Percentiles rank a stretch among this genome's conserved stretches.
Conservation (phyloP, 352 stramenopile species). For the Pythium scleroteichum region DNA sequence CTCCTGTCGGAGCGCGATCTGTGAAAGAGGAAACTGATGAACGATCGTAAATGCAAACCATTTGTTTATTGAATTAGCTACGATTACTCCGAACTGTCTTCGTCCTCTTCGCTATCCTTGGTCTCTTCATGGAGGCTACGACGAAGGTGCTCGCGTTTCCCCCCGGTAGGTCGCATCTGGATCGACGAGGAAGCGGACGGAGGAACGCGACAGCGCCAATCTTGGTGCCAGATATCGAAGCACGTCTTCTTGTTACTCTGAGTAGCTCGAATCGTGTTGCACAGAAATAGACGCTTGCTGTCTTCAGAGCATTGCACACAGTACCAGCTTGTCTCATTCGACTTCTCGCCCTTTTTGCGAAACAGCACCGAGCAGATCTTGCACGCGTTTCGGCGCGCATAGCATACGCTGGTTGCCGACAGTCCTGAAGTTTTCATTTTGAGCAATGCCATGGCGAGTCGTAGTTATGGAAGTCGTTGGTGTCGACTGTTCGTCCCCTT, state of each 20-base stretch:
- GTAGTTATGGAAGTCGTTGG: not conserved
- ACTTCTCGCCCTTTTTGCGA: constrained; percentile 4
- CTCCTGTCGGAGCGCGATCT: no score
- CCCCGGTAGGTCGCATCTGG: constrained; percentile 9
- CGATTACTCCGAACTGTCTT: no score
- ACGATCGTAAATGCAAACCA: no score
- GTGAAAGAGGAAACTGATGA: no score
- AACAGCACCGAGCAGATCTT: constrained; percentile 10
- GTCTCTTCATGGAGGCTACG: no score
- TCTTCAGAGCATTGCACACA: constrained; percentile 8
- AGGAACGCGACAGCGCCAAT: constrained; percentile 7
- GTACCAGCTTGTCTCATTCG: constrained; percentile 11
- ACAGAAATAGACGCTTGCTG: constrained; percentile 10
- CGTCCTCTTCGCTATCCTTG: no score
- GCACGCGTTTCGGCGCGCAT: constrained; percentile 5
- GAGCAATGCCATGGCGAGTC: not conserved
- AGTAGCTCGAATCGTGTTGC: constrained; percentile 3
- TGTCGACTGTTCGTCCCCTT: not conserved
- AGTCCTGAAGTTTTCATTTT: not conserved
- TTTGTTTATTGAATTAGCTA: no score
- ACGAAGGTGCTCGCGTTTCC: not conserved
- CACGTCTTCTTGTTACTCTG: constrained; percentile 9
- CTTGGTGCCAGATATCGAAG: constrained; percentile 16
- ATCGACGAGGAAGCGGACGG: not conserved
- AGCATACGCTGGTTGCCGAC: not conserved